Evolutionary conservation across 2,329 filamentous ascomycete genomes (phyloP).

Genomic region (Chrysosporium queenslandicum): DNA sequence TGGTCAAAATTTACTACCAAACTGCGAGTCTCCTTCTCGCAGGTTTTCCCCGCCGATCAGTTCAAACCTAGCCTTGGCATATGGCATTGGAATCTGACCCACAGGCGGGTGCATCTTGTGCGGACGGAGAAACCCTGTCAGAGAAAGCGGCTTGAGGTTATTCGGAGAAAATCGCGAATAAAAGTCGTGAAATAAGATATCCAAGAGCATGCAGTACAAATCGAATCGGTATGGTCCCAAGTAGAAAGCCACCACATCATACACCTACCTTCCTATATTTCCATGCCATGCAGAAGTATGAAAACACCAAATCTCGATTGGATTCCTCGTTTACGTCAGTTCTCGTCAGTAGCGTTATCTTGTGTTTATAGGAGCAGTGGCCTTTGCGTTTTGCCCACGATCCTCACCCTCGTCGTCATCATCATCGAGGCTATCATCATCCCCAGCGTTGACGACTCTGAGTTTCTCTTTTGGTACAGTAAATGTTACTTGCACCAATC

Average conservation of each 20-base stretch:
- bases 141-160: not conserved
- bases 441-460: conserved; percentile 73
- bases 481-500: conserved; percentile 77
- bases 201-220: not conserved
- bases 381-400: conserved; percentile 1
- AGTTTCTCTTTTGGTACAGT: conserved; percentile 80
- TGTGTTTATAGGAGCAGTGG: not conserved
- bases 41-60: not conserved
- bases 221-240: not conserved
- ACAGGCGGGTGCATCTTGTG: not conserved
- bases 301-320: too few relatives aligned
- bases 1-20: not conserved
- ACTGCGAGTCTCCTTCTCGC: not conserved
- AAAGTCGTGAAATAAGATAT: not conserved
- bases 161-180: not conserved
- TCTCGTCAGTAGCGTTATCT: not conserved
- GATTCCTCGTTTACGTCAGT: not conserved
- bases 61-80: not conserved
- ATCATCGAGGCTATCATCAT: conserved; percentile 27
- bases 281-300: conserved; percentile 4
- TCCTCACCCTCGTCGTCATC: conserved; percentile 14
- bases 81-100: not conserved
- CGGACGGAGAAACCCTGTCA: not conserved
- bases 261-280: not conserved
- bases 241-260: conserved; percentile 8